Evolutionary conservation across 108 stramenopile genomes (phyloP).

Genomic region (Schizochytrium sp.): DNA sequence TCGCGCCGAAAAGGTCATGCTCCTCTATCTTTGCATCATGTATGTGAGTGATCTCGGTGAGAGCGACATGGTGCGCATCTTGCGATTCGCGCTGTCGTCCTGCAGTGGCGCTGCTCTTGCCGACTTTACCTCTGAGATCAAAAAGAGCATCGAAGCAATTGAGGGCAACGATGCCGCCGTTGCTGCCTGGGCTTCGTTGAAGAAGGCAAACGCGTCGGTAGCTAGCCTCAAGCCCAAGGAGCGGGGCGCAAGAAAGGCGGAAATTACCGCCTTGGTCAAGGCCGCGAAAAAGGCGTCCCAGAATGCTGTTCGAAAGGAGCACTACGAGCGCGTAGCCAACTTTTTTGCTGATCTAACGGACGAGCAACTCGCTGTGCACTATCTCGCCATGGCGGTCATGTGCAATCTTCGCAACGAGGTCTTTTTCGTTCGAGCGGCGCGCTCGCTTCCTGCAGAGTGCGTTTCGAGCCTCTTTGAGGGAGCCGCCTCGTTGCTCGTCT

Average conservation of each 20-base stretch:
- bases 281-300: neutral
- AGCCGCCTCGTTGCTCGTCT: neutral
- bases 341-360: neutral
- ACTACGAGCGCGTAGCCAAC: neutral
- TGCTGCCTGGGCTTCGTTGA: too few relatives aligned
- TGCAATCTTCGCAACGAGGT: neutral
- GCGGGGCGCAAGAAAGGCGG: neutral
- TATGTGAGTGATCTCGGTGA: neutral
- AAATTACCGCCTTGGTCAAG: neutral
- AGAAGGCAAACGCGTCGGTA: too few relatives aligned
- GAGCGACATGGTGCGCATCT: neutral
- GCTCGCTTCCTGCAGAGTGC: neutral
- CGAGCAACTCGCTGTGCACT: neutral
- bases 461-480: neutral
- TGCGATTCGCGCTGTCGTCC: neutral
- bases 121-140: neutral
- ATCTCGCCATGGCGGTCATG: neutral
- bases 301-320: neutral
- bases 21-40: neutral
- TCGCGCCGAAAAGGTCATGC: neutral
- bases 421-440: neutral
- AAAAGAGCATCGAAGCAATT: neutral
- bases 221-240: neutral
- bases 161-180: neutral
- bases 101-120: neutral